A percentile compares a stretch with the other conserved stretches of the same genome.
Conservation (phyloP, 306 rosid species). For the Dalbergia cochinchinensis region DNA sequence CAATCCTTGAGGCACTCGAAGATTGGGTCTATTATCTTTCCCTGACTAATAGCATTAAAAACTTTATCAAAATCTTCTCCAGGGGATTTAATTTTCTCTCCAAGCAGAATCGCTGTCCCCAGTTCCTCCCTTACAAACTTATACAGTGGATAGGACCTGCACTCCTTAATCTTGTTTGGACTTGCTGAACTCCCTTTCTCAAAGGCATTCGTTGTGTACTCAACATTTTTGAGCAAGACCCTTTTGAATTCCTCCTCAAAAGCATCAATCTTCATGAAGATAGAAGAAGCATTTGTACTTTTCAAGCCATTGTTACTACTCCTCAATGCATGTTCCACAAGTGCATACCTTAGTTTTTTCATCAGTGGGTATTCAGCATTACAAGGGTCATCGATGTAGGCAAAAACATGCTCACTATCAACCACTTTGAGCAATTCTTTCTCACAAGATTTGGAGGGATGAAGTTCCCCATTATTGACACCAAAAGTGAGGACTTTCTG, state of each 20-base stretch:
- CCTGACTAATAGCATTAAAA: conserved; percentile 42
- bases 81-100: conserved; percentile 44
- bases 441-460: conserved; percentile 52
- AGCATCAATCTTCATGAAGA: conserved; percentile 48
- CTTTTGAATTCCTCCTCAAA: conserved; percentile 56
- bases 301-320: conserved; percentile 38
- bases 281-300: conserved; percentile 44
- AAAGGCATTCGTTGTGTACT: conserved; percentile 45
- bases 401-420: conserved; percentile 51
- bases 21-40: conserved; percentile 45
- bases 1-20: conserved; percentile 45
- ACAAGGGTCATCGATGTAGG: conserved; percentile 55
- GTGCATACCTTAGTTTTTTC: conserved; percentile 54
- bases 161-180: conserved; percentile 49
- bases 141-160: conserved; percentile 47
- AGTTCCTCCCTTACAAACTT: conserved; percentile 46
- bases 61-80: conserved; percentile 52
- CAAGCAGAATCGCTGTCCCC: conserved; percentile 36
- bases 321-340: conserved; percentile 51
- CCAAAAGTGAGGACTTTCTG: conserved; percentile 48
- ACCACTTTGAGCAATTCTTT: conserved; percentile 54
- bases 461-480: conserved; percentile 45
- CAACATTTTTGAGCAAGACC: conserved; percentile 52
- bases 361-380: conserved; percentile 48
- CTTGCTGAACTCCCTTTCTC: conserved; percentile 47